Evolutionary conservation across 495 filamentous ascomycete genomes (phyloP).

Genomic region (Tuber indicum): DNA sequence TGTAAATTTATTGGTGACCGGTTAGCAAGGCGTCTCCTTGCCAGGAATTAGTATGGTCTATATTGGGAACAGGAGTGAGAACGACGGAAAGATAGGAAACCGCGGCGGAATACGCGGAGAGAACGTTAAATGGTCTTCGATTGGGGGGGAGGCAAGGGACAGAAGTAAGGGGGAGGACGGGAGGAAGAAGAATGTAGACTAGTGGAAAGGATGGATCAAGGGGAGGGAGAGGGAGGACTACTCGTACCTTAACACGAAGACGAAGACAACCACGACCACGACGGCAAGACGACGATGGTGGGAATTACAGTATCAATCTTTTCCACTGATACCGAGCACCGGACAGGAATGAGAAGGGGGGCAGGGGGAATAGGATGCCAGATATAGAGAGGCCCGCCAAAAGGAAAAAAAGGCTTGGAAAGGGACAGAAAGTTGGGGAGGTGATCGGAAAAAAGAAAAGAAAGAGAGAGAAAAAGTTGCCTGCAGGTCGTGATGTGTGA

Average conservation of each 20-base stretch:
- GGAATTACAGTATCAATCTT: conserved; percentile 1
- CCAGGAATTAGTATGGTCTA: conserved; percentile 2
- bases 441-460: neutral
- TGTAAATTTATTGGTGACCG: neutral
- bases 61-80: conserved; percentile 14
- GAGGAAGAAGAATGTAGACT: neutral
- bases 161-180: neutral
- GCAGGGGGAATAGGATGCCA: neutral
- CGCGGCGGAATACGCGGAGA: neutral
- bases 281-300: conserved; percentile 1
- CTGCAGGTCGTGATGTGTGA: neutral
- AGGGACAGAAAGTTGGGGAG: neutral
- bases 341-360: conserved; percentile 3
- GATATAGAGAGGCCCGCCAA: neutral
- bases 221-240: conserved; percentile 9
- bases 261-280: neutral
- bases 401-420: conserved; percentile 4
- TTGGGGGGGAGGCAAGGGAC: neutral
- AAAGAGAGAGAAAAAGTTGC: neutral
- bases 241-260: conserved; percentile 1
- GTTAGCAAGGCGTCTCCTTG: neutral
- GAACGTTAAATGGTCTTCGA: neutral
- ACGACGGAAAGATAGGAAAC: neutral
- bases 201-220: neutral
- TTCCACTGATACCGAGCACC: conserved; percentile 4